Evolutionary conservation across 768 basidiomycete genomes (phyloP).

Genomic region (Leucocoprinus birnbaumii): DNA sequence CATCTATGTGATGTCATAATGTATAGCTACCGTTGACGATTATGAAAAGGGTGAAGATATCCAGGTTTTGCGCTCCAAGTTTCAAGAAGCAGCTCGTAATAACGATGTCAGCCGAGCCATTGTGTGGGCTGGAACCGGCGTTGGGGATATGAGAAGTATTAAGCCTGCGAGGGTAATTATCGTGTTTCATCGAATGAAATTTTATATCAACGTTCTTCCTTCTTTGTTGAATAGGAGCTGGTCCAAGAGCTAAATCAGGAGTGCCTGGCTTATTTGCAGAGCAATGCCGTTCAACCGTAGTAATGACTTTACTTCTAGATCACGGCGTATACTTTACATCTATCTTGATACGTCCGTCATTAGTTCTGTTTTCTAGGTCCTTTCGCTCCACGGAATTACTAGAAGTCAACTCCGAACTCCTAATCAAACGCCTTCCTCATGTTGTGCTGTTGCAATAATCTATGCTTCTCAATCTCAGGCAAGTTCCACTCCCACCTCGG

Average conservation of each 20-base stretch:
- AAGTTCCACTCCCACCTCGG: neutral
- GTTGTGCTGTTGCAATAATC: neutral
- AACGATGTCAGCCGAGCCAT: slow-evolving; percentile 50
- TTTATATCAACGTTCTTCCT: slow-evolving; percentile 4
- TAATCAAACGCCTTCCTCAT: neutral
- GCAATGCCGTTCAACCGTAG: neutral
- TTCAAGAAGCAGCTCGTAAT: slow-evolving; percentile 38
- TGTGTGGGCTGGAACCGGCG: slow-evolving; percentile 69
- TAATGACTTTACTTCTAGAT: slow-evolving; percentile 6
- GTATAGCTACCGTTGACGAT: slow-evolving; percentile 54
- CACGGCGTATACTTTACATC: slow-evolving; percentile 8
- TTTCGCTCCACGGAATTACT: slow-evolving; percentile 3
- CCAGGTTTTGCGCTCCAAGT: slow-evolving; percentile 38
- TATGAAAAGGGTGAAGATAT: slow-evolving; percentile 46
- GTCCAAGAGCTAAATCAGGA: slow-evolving; percentile 50
- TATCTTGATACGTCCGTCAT: slow-evolving; percentile 2
- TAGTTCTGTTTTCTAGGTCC: neutral
- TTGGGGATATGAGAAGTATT: slow-evolving; percentile 48
- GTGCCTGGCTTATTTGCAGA: slow-evolving; percentile 32
- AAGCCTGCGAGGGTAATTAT: slow-evolving; percentile 36
- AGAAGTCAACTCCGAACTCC: neutral
- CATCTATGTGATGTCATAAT: slow-evolving; percentile 13
- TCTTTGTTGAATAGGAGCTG: slow-evolving; percentile 49
- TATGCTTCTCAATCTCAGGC: neutral
- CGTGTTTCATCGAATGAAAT: neutral